Conservation (phyloP, 192 early-diverging fungal genomes). For the Pilobolus umbonatus region DNA sequence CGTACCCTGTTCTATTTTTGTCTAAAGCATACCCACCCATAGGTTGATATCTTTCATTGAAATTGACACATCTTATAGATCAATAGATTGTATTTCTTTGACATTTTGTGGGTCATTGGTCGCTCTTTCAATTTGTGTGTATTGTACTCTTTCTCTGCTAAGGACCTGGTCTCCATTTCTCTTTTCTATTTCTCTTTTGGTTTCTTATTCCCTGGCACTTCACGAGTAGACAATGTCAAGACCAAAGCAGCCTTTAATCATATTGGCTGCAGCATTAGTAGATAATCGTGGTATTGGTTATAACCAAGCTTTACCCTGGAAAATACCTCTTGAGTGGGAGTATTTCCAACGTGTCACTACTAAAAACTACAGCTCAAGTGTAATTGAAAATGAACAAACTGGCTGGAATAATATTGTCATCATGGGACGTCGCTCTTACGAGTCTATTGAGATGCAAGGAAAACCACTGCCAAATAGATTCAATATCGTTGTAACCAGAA, state of each 20-base stretch:
- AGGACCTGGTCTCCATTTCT: too few relatives aligned
- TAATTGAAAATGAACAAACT: neutral
- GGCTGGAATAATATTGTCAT: constrained; percentile 70
- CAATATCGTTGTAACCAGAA: constrained; percentile 79
- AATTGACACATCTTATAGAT: too few relatives aligned
- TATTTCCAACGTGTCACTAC: constrained; percentile 73
- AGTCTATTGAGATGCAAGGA: constrained; percentile 73
- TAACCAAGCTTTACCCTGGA: constrained; percentile 75
- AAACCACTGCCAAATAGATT: constrained; percentile 70
- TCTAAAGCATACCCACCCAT: too few relatives aligned
- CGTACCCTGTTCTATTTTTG: too few relatives aligned
- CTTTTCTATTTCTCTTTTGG: too few relatives aligned
- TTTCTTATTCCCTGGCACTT: too few relatives aligned
- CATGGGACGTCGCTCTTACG: constrained; percentile 91
- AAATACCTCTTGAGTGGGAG: constrained; percentile 70
- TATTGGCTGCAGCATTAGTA: constrained; percentile 72
- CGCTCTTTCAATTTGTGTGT: too few relatives aligned
- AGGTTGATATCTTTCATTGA: too few relatives aligned
- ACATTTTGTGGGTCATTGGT: too few relatives aligned
- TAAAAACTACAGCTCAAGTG: neutral
- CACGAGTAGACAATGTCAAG: too few relatives aligned
- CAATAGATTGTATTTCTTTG: too few relatives aligned
- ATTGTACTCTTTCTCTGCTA: too few relatives aligned
- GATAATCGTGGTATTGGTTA: constrained; percentile 73
- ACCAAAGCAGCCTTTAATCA: constrained; percentile 41